Base-by-base conservation (phyloP, 116 monocot genomes). In the Trichopus zeylanicus region DNA sequence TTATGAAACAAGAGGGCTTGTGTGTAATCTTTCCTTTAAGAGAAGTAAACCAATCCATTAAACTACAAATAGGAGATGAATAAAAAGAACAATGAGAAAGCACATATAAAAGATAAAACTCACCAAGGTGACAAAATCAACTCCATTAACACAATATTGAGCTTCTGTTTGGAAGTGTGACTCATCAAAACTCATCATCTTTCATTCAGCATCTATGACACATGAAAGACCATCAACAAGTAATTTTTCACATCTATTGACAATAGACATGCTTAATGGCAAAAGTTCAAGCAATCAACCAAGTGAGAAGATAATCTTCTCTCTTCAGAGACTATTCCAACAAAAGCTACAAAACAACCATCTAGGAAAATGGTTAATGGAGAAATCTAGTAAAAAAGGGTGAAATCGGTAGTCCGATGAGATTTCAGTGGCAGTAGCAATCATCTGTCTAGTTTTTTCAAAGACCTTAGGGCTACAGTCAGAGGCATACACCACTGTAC, bases 111-210 rank as follows among this genome's bases (percentile, higher is more conserved):
- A 42, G 0, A 8, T 52, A n/a, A n/a, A 7, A 61, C 64, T 64
- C 77, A 88, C 93, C 80, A 93, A 60, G 39, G 89, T 82, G 65
- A 93, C 70, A 73, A 77, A 85, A 66, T 93, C 89, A 39, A 89
- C 64, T 35, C 89, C 93, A 57, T 83, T 86, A 42, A 80, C 77
- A 59, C 93, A 93, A 69, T 89, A 89, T 25, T 65, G 53, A 33
- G 39, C 48, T 69, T 60, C 72, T 65, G 54, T 46, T 5, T 64
- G 16, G 24, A 52, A 46, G 37, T 70, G n/a, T 6, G 57, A 52
- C 13, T 55, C 62, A 46, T 70, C 60, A 37, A 37, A 57, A 38
- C 3, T 30, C 61, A 29, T 52, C 16, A 67, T 11, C 0, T 62
- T 52, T 47, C 66, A 55, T 37, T 28, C 65, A 51, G 39, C 16